These are phyloP conservation scores for Daldinia eschscholtzii DNA, from an alignment of 2,329 filamentous ascomycete species.

Conservation along the genomic window DNA sequence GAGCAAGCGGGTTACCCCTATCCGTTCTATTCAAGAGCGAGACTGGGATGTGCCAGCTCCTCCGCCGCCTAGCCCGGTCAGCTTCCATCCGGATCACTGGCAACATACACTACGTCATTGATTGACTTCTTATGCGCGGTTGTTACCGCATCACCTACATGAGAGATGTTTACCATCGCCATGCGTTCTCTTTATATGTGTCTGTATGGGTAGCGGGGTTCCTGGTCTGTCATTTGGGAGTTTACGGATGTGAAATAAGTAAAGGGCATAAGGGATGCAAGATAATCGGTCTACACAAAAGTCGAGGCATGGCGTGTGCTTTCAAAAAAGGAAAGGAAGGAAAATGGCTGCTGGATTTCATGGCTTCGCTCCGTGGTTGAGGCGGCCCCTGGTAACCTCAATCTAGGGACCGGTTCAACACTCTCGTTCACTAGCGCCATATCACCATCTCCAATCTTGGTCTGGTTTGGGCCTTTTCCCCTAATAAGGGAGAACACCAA, in stretches of 20 bases:
- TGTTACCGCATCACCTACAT: conserved; percentile 10
- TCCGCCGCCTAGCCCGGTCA: conserved; percentile 73
- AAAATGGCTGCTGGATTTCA: conserved; percentile 25
- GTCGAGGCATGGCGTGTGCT: conserved; percentile 39
- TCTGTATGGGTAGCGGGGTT: conserved; percentile 47
- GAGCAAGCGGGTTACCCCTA: conserved; percentile 59
- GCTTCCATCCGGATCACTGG: conserved; percentile 71
- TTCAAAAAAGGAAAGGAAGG: conserved; percentile 35
- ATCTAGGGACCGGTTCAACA: conserved; percentile 21
- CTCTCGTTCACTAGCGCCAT: conserved; percentile 28
- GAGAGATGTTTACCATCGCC: conserved; percentile 20
- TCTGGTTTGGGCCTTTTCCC: conserved; percentile 20
- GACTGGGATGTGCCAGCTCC: conserved; percentile 75
- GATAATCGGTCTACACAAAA: conserved; percentile 52
- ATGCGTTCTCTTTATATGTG: conserved; percentile 43
- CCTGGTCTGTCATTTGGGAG: conserved; percentile 44
- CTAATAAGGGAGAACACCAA: conserved; percentile 26
- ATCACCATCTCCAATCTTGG: conserved; percentile 17
- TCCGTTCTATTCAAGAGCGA: conserved; percentile 66
- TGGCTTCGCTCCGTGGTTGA: conserved; percentile 30
- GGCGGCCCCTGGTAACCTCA: conserved; percentile 16
- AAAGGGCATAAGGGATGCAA: conserved; percentile 44
- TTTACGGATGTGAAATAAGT: conserved; percentile 45
- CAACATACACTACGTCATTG: conserved; percentile 55
- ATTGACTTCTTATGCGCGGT: conserved; percentile 32